Conservation (phyloP, 768 basidiomycete genomes). For the Boletus bicolor region DNA sequence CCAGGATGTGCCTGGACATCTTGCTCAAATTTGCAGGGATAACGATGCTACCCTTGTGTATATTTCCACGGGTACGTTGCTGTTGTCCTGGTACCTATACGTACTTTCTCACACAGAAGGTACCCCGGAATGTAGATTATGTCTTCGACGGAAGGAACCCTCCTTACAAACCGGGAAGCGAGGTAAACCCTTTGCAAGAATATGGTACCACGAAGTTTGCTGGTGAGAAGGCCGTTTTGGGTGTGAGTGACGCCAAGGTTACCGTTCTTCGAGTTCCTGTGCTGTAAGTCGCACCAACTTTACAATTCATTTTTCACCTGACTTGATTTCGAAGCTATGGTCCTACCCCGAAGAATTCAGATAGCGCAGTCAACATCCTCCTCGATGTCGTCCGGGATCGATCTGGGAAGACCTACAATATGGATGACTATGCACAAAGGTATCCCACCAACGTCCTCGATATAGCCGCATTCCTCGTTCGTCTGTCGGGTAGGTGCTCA, state of each 20-base stretch:
- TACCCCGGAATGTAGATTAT: slow-evolving; percentile 57
- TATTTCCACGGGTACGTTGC: slow-evolving; percentile 77
- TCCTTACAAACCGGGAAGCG: slow-evolving; percentile 74
- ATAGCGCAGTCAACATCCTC: slow-evolving; percentile 87
- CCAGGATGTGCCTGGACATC: slow-evolving; percentile 64
- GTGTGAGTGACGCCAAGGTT: slow-evolving; percentile 51
- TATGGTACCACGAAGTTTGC: slow-evolving; percentile 87
- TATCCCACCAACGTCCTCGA: slow-evolving; percentile 92
- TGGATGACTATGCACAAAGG: slow-evolving; percentile 93
- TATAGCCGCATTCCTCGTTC: slow-evolving; percentile 79
- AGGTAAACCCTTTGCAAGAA: slow-evolving; percentile 80
- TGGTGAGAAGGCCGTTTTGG: slow-evolving; percentile 78
- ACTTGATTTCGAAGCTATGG: slow-evolving; percentile 67
- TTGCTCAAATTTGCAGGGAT: slow-evolving; percentile 63
- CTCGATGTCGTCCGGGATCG: slow-evolving; percentile 85
- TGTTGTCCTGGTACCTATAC: neutral
- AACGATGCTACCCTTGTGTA: slow-evolving; percentile 75
- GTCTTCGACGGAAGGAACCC: slow-evolving; percentile 94
- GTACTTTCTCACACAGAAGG: slow-evolving; percentile 7
- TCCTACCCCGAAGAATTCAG: slow-evolving; percentile 76
- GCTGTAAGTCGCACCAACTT: slow-evolving; percentile 47
- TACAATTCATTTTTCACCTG: neutral
- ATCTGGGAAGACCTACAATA: slow-evolving; percentile 84
- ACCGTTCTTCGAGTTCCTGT: slow-evolving; percentile 88
- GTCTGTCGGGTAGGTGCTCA: slow-evolving; percentile 56